phyloP scores from a whole-genome alignment of 2,329 filamentous ascomycete genomes.

The Colletotrichum gloeosporioides region DNA sequence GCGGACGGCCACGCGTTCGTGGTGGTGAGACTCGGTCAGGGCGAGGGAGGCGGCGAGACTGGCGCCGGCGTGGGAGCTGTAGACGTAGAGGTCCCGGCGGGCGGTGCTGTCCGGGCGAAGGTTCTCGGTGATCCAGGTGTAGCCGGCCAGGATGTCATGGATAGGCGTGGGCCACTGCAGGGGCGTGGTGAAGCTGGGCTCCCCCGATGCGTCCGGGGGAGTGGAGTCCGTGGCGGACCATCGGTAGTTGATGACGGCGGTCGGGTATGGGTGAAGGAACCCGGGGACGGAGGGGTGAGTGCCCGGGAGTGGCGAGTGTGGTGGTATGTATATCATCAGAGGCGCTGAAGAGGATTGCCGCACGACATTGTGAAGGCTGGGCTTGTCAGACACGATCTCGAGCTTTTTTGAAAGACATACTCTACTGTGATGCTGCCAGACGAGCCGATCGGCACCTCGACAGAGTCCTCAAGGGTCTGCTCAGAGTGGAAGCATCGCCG shows the following conservation, averaged over 20 bases:
- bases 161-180: constrained; percentile 61
- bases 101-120: constrained; percentile 42
- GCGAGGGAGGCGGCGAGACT: constrained; percentile 61
- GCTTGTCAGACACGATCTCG: constrained; percentile 21
- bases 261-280: constrained; percentile 48
- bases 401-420: constrained; percentile 37
- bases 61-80: constrained; percentile 64
- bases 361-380: constrained; percentile 54
- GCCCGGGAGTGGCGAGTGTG: constrained; percentile 40
- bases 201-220: not conserved
- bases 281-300: constrained; percentile 37
- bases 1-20: constrained; percentile 51
- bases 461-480: constrained; percentile 35
- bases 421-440: constrained; percentile 56
- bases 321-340: constrained; percentile 62
- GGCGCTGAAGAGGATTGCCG: constrained; percentile 43
- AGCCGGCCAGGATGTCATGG: constrained; percentile 61
- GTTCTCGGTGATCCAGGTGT: constrained; percentile 55
- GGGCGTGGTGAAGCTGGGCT: constrained; percentile 25
- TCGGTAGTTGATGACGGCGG: constrained; percentile 65
- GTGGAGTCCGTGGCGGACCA: constrained; percentile 45
- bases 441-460: constrained; percentile 53
- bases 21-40: constrained; percentile 57
- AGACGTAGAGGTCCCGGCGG: constrained; percentile 51
- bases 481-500: constrained; percentile 20